Evolutionary conservation across 2,329 filamentous ascomycete species (phyloP).

Genomic region (Gnomoniopsis smithogilvyi): DNA sequence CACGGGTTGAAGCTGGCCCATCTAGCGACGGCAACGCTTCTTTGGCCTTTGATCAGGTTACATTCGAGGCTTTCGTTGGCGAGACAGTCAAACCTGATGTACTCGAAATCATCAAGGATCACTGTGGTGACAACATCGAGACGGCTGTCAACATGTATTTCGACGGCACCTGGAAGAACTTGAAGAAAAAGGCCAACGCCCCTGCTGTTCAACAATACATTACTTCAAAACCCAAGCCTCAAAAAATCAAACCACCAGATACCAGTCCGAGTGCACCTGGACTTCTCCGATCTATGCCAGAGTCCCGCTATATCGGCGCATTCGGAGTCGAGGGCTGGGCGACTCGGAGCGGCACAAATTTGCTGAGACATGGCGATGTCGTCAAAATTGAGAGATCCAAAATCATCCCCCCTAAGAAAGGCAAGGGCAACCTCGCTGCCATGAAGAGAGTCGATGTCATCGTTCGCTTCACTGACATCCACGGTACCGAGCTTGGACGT

Average conservation of each 20-base stretch:
- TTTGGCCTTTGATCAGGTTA: conserved; percentile 51
- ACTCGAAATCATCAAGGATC: conserved; percentile 47
- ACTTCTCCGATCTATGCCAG: conserved; percentile 29
- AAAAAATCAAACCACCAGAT: conserved; percentile 5
- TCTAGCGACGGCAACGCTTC: conserved; percentile 25
- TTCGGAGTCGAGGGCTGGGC: conserved; percentile 93
- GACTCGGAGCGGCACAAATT: conserved; percentile 72
- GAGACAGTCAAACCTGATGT: conserved; percentile 48
- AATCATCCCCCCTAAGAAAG: conserved; percentile 56
- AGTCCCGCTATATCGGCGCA: conserved; percentile 75
- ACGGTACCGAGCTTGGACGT: conserved; percentile 80
- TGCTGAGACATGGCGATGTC: conserved; percentile 78
- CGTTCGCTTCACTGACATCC: conserved; percentile 81
- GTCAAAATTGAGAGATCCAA: conserved; percentile 85
- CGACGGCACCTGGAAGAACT: conserved; percentile 63
- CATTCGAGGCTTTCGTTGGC: conserved; percentile 59
- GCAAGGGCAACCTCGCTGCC: conserved; percentile 30
- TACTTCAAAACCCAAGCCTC: conserved; percentile 15
- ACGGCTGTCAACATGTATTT: conserved; percentile 68
- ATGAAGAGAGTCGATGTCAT: conserved; percentile 77
- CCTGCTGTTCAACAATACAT: background rate
- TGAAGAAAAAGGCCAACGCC: conserved; percentile 29
- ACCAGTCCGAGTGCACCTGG: background rate
- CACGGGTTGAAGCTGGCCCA: conserved; percentile 12
- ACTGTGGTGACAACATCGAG: conserved; percentile 57